Conservation (phyloP, 2,329 filamentous ascomycete genomes). For the Rhytidhysteron rufulum region DNA sequence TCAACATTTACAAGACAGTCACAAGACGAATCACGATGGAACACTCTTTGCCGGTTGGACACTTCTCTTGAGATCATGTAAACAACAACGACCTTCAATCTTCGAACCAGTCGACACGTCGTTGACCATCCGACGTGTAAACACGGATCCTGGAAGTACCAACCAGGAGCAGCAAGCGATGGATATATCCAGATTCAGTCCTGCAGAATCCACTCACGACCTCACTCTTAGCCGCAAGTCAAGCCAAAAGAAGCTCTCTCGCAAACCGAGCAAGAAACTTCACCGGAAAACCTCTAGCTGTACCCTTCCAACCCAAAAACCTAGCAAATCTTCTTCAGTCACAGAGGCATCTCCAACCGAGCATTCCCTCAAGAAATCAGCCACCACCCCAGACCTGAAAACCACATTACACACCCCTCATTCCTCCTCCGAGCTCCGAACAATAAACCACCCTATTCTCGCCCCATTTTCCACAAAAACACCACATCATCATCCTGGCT, state of each 20-base stretch:
- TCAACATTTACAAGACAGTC: conserved; percentile 23
- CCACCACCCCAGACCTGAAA: conserved; percentile 5
- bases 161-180: conserved; percentile 1
- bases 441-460: neutral
- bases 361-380: conserved; percentile 8
- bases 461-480: neutral
- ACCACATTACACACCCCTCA: neutral
- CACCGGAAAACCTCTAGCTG: conserved; percentile 17
- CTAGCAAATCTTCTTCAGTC: conserved; percentile 7
- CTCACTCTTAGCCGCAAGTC: conserved; percentile 15
- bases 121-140: conserved; percentile 7
- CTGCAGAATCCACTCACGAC: neutral
- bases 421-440: too few species aligned
- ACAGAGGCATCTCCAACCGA: conserved; percentile 16
- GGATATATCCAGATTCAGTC: neutral
- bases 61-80: conserved; percentile 19
- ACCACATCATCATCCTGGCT: conserved; percentile 8
- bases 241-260: conserved; percentile 2
- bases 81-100: conserved; percentile 13
- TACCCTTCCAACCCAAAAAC: conserved; percentile 7
- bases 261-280: conserved; percentile 10
- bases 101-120: conserved; percentile 13
- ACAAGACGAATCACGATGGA: conserved; percentile 16
- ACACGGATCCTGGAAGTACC: conserved; percentile 11
- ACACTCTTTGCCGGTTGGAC: conserved; percentile 23